phyloP scores from a whole-genome alignment of 2,329 filamentous ascomycete species.

The Pseudopithomyces chartarum region DNA sequence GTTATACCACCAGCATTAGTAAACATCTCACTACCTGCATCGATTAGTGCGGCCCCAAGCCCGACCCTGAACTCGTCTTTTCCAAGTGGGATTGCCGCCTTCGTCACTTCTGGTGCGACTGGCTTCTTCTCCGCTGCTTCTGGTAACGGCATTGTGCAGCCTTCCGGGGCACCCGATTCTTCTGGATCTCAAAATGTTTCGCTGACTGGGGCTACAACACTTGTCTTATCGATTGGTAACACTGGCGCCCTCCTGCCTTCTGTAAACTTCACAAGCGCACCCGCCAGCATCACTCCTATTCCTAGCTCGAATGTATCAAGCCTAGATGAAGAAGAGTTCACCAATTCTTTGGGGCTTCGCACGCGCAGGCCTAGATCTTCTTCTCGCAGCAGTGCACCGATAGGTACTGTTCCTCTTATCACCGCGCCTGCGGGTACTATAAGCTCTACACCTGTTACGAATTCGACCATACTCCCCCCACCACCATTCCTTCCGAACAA shows the following conservation, averaged over 20 bases:
- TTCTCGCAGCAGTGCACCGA: neutral
- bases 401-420: neutral
- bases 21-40: neutral
- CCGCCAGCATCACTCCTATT: conserved; percentile 11
- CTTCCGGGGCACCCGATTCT: conserved; percentile 8
- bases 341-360: conserved; percentile 7
- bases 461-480: conserved; percentile 4
- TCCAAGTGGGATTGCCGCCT: conserved; percentile 8
- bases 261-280: conserved; percentile 8
- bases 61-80: conserved; percentile 10
- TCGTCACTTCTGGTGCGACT: conserved; percentile 9
- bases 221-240: conserved; percentile 8
- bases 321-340: neutral
- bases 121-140: conserved; percentile 11
- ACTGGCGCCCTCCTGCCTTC: conserved; percentile 6
- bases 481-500: neutral
- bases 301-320: conserved; percentile 1
- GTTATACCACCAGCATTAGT: conserved; percentile 3
- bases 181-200: conserved; percentile 11
- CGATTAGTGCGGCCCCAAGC: conserved; percentile 9
- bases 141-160: conserved; percentile 11
- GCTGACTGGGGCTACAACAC: conserved; percentile 7
- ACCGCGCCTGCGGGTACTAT: neutral
- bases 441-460: neutral
- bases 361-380: conserved; percentile 3